Evolutionary conservation across 75 land plant species (phyloP).

Genomic region (Sequoia sempervirens): DNA sequence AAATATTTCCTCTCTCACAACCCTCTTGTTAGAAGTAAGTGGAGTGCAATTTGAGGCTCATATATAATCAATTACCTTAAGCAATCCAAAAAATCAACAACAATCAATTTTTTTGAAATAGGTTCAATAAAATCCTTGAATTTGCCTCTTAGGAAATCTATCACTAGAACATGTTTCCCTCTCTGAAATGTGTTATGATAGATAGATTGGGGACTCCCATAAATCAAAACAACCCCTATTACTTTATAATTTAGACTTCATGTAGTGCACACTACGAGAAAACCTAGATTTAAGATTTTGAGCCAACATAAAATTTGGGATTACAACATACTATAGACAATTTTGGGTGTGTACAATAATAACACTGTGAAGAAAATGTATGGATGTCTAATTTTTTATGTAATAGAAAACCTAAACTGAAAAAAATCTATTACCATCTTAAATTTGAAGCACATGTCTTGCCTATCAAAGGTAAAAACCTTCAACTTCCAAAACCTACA

Average conservation of each 20-base stretch:
- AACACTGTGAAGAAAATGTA: not conserved
- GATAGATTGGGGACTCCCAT: constrained; percentile 79
- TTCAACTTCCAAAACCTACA: too few relatives aligned
- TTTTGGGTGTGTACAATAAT: not conserved
- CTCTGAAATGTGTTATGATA: constrained; percentile 91
- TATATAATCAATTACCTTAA: constrained; percentile 79
- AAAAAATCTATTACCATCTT: too few relatives aligned
- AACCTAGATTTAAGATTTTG: not conserved
- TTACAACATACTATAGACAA: not conserved
- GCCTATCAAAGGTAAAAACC: too few relatives aligned
- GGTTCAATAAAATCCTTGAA: not conserved
- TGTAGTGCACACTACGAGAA: not conserved
- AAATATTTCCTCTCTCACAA: constrained; percentile 85
- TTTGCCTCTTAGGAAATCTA: not conserved
- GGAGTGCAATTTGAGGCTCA: constrained; percentile 92
- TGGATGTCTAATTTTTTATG: too few relatives aligned
- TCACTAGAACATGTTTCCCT: constrained; percentile 84
- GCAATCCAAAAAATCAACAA: not conserved
- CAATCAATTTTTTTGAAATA: not conserved
- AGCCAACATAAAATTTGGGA: not conserved
- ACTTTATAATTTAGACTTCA: not conserved
- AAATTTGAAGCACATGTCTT: too few relatives aligned
- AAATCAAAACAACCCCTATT: not conserved
- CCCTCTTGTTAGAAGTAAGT: constrained; percentile 91
- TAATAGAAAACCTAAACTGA: too few relatives aligned